Evolutionary conservation across 148 eudicot species (phyloP).

Genomic region (Vaccinium corymbosum): DNA sequence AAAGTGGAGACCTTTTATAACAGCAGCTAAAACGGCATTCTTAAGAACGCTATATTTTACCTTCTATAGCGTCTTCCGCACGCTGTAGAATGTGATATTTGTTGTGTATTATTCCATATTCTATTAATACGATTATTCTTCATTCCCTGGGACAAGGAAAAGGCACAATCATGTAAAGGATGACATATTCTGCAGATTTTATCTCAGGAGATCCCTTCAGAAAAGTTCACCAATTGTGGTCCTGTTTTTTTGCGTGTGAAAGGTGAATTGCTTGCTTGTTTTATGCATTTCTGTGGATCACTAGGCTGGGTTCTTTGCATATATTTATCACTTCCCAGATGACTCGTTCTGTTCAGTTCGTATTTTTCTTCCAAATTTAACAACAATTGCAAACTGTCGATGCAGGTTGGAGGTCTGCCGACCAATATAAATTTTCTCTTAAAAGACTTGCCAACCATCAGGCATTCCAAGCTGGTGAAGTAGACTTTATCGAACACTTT

Average conservation of each 20-base stretch:
- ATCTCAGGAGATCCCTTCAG: neutral
- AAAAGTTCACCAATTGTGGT: neutral
- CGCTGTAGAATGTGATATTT: no score
- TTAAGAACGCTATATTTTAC: no score
- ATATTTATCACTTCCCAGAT: neutral
- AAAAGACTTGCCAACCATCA: constrained; percentile 71
- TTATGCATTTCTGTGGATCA: constrained; percentile 7
- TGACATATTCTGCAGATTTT: neutral
- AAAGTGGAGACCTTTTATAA: no score
- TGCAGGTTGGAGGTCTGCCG: constrained; percentile 96
- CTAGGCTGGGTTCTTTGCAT: neutral
- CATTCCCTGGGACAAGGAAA: neutral
- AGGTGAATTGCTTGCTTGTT: neutral
- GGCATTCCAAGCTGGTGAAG: constrained; percentile 82
- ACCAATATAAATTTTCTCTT: constrained; percentile 77
- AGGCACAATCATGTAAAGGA: neutral
- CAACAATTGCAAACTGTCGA: constrained; percentile 9
- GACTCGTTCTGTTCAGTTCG: neutral
- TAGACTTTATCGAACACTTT: constrained; percentile 88
- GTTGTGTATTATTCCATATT: neutral
- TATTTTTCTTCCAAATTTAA: neutral
- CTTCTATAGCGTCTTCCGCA: no score
- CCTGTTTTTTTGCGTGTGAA: neutral
- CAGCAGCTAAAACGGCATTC: no score
- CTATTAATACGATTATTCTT: neutral